A percentile compares a stretch with the other conserved stretches of the same genome.
Evolutionary conservation across 2,329 filamentous ascomycete species (phyloP).

Genomic region (Didymellaceae sp.): DNA sequence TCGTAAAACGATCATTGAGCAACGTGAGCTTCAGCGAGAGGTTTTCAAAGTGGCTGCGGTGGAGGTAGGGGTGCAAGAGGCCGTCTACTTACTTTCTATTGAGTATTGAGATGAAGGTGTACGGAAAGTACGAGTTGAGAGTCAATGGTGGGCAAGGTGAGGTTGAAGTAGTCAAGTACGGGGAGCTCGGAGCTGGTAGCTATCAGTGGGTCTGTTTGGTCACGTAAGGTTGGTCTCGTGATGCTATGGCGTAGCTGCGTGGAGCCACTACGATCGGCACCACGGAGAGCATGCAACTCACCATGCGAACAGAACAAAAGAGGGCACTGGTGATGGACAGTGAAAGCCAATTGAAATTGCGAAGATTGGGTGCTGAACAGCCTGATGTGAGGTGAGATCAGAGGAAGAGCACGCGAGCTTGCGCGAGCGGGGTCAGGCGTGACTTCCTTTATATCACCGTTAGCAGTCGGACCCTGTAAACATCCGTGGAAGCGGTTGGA

Average conservation of each 20-base stretch:
- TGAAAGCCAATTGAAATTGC: background rate
- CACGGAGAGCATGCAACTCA: constrained; percentile 34
- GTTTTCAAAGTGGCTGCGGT: constrained; percentile 6
- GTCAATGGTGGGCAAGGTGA: constrained; percentile 27
- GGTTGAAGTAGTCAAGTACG: constrained; percentile 40
- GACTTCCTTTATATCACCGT: constrained; percentile 18
- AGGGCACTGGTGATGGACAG: background rate
- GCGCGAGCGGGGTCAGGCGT: constrained; percentile 17
- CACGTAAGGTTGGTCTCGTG: constrained; percentile 43
- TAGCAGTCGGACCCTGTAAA: constrained; percentile 11
- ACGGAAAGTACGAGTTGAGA: constrained; percentile 22
- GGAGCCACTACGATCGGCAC: constrained; percentile 36
- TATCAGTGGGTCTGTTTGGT: constrained; percentile 31
- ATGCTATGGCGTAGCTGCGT: constrained; percentile 21
- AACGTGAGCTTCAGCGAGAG: background rate
- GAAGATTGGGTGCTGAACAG: constrained; percentile 4
- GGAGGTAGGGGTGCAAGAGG: background rate
- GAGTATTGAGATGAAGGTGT: constrained; percentile 21
- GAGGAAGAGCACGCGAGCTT: constrained; percentile 21
- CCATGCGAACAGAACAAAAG: constrained; percentile 23
- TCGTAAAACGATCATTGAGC: background rate
- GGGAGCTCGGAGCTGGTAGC: constrained; percentile 33
- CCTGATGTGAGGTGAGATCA: constrained; percentile 24
- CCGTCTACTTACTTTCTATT: constrained; percentile 40
- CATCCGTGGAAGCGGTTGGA: constrained; percentile 12